Conservation (phyloP, 352 stramenopile species). For the Pythium insidiosum region DNA sequence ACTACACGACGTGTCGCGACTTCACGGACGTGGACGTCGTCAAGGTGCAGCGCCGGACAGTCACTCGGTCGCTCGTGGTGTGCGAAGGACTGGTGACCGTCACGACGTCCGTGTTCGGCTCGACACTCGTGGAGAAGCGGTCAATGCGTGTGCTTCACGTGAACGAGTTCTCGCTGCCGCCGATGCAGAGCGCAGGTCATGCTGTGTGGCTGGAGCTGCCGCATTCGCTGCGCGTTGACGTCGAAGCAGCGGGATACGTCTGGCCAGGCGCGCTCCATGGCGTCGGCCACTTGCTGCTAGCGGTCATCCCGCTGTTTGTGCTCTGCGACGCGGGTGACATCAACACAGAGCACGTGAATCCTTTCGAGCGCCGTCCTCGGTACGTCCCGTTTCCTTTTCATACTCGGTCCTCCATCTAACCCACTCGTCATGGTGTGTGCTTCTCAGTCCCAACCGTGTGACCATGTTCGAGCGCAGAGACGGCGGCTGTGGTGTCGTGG, state of each 20-base stretch:
- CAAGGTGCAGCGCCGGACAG: constrained; percentile 27
- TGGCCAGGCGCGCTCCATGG: constrained; percentile 64
- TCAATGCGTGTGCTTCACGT: constrained; percentile 68
- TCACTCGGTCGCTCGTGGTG: constrained; percentile 6
- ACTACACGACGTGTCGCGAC: constrained; percentile 86
- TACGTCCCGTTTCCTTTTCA: constrained; percentile 12
- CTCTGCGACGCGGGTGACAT: constrained; percentile 83
- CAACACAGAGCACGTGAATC: constrained; percentile 78
- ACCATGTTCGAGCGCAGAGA: constrained; percentile 86
- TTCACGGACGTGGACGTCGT: constrained; percentile 84
- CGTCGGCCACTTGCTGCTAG: constrained; percentile 88
- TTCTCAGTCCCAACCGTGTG: constrained; percentile 60
- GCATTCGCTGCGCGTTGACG: constrained; percentile 21
- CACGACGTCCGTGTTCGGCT: constrained; percentile 77
- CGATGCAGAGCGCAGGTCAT: constrained; percentile 93
- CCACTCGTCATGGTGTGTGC: neutral
- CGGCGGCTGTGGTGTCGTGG: constrained; percentile 80
- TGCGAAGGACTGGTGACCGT: constrained; percentile 74
- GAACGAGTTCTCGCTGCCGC: constrained; percentile 92
- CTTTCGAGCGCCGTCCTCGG: constrained; percentile 52
- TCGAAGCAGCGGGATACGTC: constrained; percentile 22
- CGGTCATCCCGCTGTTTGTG: constrained; percentile 91
- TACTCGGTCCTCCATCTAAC: too few species aligned
- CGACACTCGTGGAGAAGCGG: constrained; percentile 75
- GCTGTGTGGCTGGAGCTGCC: constrained; percentile 94